Percentiles rank a stretch among this genome's conserved stretches.
phyloP scores from a whole-genome alignment of 1,139 yeast species.

The Candida gigantensis region DNA sequence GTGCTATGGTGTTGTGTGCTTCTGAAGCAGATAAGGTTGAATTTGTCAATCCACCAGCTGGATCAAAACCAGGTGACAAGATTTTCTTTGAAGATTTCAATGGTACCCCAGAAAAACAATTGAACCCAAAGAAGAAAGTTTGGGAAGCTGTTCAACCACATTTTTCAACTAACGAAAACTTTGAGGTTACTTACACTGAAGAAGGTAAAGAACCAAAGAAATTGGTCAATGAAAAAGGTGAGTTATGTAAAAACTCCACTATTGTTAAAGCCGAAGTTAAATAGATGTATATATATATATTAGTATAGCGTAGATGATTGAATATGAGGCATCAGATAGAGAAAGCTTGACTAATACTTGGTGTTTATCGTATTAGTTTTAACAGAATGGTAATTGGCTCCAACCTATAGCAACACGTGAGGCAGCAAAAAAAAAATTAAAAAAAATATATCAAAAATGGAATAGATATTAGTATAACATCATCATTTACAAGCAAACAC shows the following conservation, averaged over 20 bases:
- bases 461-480: not conserved
- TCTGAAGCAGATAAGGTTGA: constrained; percentile 71
- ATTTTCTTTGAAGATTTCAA: constrained; percentile 89
- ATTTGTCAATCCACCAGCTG: constrained; percentile 92
- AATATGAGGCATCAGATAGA: not conserved
- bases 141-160: constrained; percentile 95
- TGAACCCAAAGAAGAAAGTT: constrained; percentile 97
- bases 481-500: not conserved
- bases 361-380: no score
- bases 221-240: constrained; percentile 77
- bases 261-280: constrained; percentile 73
- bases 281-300: constrained; percentile 28
- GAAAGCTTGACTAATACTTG: no score
- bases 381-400: no score
- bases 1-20: constrained; percentile 97
- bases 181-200: constrained; percentile 78
- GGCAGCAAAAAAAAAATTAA: not conserved
- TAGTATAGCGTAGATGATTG: not conserved
- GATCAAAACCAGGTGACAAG: constrained; percentile 95
- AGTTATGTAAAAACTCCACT: constrained; percentile 66
- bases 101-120: constrained; percentile 85
- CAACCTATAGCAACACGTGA: not conserved
- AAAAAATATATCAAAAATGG: not conserved
- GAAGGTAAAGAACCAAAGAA: constrained; percentile 79
- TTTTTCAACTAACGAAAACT: constrained; percentile 74